These are phyloP conservation scores for Knoxia roxburghii DNA, from an alignment of 257 asterid species.

Conservation along the genomic window DNA sequence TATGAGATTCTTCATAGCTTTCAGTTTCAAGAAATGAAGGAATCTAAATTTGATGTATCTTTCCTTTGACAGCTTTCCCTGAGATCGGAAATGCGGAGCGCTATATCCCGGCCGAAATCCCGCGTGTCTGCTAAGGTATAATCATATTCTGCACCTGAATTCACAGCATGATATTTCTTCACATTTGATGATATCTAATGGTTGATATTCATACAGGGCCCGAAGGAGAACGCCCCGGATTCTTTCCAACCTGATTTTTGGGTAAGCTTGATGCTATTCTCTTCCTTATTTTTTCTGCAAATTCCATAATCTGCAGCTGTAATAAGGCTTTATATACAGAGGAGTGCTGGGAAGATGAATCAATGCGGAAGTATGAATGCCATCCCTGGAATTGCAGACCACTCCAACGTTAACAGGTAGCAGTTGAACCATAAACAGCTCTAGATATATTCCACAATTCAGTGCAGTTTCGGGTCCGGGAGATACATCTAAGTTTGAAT, in stretches of 20 bases:
- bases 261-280: constrained; percentile 34
- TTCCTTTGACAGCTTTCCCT: constrained; percentile 53
- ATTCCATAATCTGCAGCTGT: neutral
- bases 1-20: too few species aligned
- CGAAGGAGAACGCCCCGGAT: constrained; percentile 40
- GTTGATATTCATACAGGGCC: constrained; percentile 28
- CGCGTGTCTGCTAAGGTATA: constrained; percentile 42
- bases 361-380: constrained; percentile 48
- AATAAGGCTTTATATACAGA: constrained; percentile 23
- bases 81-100: constrained; percentile 30
- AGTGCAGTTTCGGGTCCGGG: neutral
- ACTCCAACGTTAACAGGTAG: constrained; percentile 50
- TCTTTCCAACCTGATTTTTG: constrained; percentile 39
- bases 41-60: too few species aligned
- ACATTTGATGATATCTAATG: neutral
- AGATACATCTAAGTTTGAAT: neutral
- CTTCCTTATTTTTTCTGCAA: neutral
- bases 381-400: constrained; percentile 29
- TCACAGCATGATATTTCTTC: neutral
- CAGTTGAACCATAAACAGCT: neutral
- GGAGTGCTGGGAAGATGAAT: constrained; percentile 41
- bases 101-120: constrained; percentile 25
- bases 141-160: too few species aligned
- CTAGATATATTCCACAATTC: neutral
- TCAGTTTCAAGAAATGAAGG: too few species aligned